These are phyloP conservation scores for Cordyceps pruinosa DNA, from an alignment of 2,329 filamentous ascomycete species.

Conservation along the genomic window DNA sequence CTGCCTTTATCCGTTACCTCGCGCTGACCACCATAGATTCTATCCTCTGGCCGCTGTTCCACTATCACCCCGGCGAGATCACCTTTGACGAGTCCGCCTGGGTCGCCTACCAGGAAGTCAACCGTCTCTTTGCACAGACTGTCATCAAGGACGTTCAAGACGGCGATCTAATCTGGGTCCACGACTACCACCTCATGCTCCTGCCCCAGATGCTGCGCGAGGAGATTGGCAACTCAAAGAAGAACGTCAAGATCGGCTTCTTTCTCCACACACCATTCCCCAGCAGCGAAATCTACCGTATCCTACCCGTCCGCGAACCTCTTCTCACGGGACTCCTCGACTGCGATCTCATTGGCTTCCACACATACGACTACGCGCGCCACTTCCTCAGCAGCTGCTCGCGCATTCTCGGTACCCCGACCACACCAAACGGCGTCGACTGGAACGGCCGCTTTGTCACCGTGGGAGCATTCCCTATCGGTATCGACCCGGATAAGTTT, in stretches of 20 bases:
- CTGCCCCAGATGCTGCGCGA: conserved; percentile 91
- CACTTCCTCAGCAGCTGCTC: conserved; percentile 96
- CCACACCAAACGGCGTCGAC: conserved; percentile 88
- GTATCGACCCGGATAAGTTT: conserved; percentile 96
- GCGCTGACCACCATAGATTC: conserved; percentile 55
- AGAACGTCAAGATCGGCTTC: conserved; percentile 96
- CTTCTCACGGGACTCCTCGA: conserved; percentile 82
- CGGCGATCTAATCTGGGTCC: conserved; percentile 94
- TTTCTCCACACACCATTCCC: conserved; percentile 97
- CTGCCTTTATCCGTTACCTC: not conserved
- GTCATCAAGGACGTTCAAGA: conserved; percentile 84
- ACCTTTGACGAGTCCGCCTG: conserved; percentile 95
- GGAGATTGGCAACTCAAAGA: conserved; percentile 71
- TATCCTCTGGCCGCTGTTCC: conserved; percentile 97
- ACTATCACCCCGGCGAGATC: conserved; percentile 97
- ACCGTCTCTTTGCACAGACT: conserved; percentile 82
- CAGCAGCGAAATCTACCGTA: conserved; percentile 93
- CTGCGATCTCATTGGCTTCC: conserved; percentile 94
- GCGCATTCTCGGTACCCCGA: conserved; percentile 73
- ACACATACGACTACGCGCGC: conserved; percentile 97
- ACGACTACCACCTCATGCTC: conserved; percentile 98
- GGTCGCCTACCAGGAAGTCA: conserved; percentile 89
- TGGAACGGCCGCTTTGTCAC: conserved; percentile 84
- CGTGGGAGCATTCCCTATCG: conserved; percentile 93
- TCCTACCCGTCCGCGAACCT: conserved; percentile 84